A percentile compares a stretch with the other conserved stretches of the same genome.
Evolutionary conservation across 805 yeast genomes (phyloP).

Genomic region (Blastobotrys chiropterorum): DNA sequence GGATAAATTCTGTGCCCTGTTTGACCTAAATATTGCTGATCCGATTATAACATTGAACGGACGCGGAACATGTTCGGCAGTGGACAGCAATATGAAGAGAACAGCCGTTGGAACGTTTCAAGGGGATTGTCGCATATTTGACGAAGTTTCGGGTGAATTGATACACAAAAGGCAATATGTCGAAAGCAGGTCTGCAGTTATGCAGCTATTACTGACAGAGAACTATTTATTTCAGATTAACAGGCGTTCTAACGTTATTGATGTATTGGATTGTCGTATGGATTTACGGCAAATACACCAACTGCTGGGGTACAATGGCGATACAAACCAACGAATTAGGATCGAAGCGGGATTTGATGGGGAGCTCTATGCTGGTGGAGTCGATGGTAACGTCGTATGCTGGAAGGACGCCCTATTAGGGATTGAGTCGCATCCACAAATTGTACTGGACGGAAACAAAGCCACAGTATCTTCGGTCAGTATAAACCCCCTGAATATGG

Average conservation of each 20-base stretch:
- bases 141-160: not conserved
- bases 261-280: constrained; percentile 21
- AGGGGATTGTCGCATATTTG: constrained; percentile 7
- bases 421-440: not conserved
- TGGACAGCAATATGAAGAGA: not conserved
- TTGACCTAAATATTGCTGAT: constrained; percentile 8
- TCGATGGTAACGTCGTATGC: constrained; percentile 5
- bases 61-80: not conserved
- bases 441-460: constrained; percentile 10
- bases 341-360: constrained; percentile 3
- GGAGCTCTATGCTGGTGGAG: constrained; percentile 15
- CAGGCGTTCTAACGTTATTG: constrained; percentile 15
- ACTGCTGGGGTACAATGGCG: constrained; percentile 13
- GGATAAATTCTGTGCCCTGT: constrained; percentile 8
- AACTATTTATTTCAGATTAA: constrained; percentile 14
- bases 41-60: not conserved
- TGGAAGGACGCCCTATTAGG: constrained; percentile 8
- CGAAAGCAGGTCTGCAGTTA: constrained; percentile 12
- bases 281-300: constrained; percentile 13
- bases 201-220: constrained; percentile 20
- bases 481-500: not conserved
- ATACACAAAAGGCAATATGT: not conserved
- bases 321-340: constrained; percentile 21
- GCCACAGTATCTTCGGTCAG: not conserved
- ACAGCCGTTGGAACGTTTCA: constrained; percentile 10